A percentile compares a stretch with the other conserved stretches of the same genome.
Conservation (phyloP, 176 grass and related monocot species). For the Oryza punctata region DNA sequence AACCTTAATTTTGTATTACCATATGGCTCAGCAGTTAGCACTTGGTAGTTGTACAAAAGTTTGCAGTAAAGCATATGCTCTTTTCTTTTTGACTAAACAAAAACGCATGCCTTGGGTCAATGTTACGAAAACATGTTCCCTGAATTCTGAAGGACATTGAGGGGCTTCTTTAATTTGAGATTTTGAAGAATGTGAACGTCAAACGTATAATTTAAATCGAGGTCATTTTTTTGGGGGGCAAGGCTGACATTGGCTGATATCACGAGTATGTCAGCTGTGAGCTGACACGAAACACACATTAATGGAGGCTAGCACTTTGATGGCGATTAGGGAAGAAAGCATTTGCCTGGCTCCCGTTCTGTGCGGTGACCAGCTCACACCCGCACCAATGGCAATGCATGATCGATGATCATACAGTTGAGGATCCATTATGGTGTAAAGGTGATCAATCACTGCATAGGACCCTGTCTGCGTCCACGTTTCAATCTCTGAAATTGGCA, state of each 20-base stretch:
- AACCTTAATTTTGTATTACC: background rate
- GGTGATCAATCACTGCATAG: slow-evolving; percentile 3
- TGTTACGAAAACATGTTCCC: background rate
- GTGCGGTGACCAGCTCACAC: slow-evolving; percentile 34
- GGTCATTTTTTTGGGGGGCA: background rate
- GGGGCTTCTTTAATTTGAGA: background rate
- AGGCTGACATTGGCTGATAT: slow-evolving; percentile 36
- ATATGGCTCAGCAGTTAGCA: background rate
- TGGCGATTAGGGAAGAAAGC: slow-evolving; percentile 8
- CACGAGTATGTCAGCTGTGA: slow-evolving; percentile 28
- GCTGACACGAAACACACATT: background rate
- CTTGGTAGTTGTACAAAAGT: background rate
- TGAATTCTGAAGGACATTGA: background rate
- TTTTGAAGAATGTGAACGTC: background rate
- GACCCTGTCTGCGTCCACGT: background rate
- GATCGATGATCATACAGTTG: slow-evolving; percentile 22
- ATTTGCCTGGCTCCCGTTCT: background rate
- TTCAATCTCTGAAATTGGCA: background rate
- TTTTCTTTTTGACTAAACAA: background rate
- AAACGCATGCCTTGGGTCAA: background rate
- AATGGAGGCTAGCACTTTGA: slow-evolving; percentile 15
- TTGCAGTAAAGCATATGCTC: background rate
- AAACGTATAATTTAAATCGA: background rate
- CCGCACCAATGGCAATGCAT: slow-evolving; percentile 28
- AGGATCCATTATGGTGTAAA: background rate